Evolutionary conservation across 2,329 filamentous ascomycete genomes (phyloP).

Genomic region (Emmonsia crescens): DNA sequence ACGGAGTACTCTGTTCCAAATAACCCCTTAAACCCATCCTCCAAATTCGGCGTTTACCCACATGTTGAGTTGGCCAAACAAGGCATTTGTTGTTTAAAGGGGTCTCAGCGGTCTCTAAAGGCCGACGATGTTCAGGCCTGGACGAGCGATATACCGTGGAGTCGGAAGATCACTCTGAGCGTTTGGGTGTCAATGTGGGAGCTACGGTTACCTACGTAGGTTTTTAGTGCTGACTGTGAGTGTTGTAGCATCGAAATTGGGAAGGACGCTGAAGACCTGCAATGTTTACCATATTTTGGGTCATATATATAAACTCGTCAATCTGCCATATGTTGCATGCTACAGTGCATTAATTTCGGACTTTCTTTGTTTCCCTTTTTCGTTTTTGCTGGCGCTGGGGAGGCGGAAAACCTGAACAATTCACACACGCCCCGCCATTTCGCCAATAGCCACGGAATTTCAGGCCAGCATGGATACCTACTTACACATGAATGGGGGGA

Average conservation of each 20-base stretch:
- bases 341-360: neutral
- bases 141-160: too few species aligned
- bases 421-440: neutral
- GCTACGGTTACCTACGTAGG: neutral
- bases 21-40: neutral
- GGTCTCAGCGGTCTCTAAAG: too few species aligned
- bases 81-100: neutral
- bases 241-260: neutral
- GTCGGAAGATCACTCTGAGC: neutral
- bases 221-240: neutral
- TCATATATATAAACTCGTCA: neutral
- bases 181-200: neutral
- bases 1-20: too few species aligned
- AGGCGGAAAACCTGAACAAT: neutral
- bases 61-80: neutral
- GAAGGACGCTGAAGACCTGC: neutral
- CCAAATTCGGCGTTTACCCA: neutral
- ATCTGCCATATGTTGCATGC: neutral
- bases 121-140: neutral
- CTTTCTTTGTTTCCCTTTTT: neutral
- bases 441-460: neutral
- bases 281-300: neutral
- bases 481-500: neutral
- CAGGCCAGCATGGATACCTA: too few species aligned
- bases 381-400: too few species aligned